Evolutionary conservation across 2,329 filamentous ascomycete species (phyloP).

Genomic region (Pezicula carpinea): DNA sequence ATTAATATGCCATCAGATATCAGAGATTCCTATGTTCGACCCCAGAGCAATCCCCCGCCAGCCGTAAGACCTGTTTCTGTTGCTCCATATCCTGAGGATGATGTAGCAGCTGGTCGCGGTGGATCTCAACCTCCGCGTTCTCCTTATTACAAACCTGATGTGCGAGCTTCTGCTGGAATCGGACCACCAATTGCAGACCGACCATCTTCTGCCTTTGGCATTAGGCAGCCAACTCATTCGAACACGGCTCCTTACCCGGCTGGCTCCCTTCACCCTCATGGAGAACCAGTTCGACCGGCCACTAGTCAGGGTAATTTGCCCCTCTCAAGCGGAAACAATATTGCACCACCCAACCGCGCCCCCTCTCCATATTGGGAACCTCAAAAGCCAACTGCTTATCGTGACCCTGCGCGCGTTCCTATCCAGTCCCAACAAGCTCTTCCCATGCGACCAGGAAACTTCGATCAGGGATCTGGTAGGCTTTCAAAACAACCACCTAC

Average conservation of each 20-base stretch:
- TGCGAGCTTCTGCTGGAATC: conserved; percentile 42
- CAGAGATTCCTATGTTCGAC: conserved; percentile 12
- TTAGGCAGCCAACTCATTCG: conserved; percentile 37
- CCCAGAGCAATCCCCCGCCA: conserved; percentile 8
- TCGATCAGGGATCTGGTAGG: too few species aligned
- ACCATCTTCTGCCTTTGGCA: conserved; percentile 42
- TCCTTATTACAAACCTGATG: conserved; percentile 41
- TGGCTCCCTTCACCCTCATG: conserved; percentile 4
- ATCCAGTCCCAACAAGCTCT: not conserved
- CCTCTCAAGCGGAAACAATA: conserved; percentile 31
- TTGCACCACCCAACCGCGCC: conserved; percentile 20
- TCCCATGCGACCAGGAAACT: too few species aligned
- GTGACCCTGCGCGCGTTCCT: conserved; percentile 25
- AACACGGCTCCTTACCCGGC: conserved; percentile 12
- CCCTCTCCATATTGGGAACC: conserved; percentile 41
- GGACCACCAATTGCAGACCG: conserved; percentile 36
- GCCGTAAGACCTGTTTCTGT: conserved; percentile 28
- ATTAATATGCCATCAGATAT: conserved; percentile 22
- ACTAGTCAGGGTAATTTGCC: conserved; percentile 44
- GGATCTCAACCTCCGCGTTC: conserved; percentile 13
- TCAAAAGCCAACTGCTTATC: conserved; percentile 36
- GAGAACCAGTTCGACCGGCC: conserved; percentile 33
- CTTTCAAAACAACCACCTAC: conserved; percentile 15
- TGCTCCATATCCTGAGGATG: conserved; percentile 68
- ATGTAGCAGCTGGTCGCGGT: conserved; percentile 39